phyloP scores from a whole-genome alignment of 2,329 filamentous ascomycete genomes.

The Alternaria sp. region DNA sequence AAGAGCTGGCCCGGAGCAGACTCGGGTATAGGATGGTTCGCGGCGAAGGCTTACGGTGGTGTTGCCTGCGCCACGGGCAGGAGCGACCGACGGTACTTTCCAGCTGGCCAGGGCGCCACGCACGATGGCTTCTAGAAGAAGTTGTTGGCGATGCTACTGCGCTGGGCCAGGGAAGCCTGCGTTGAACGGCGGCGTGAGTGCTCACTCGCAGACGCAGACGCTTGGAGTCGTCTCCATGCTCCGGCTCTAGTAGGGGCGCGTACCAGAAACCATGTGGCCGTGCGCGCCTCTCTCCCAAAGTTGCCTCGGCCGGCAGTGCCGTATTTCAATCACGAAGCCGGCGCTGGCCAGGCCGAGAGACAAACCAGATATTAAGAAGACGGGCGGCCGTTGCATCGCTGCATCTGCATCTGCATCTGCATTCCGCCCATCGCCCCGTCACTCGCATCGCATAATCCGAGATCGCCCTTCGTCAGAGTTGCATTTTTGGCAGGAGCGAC shows the following conservation, averaged over 20 bases:
- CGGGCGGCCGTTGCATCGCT: neutral
- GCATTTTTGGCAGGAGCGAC: slow-evolving; percentile 28
- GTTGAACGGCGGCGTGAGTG: slow-evolving; percentile 3
- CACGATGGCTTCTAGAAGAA: slow-evolving; percentile 12
- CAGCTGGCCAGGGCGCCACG: neutral
- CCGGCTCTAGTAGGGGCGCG: slow-evolving; percentile 11
- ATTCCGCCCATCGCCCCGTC: neutral
- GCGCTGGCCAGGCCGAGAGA: neutral
- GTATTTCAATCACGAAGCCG: neutral
- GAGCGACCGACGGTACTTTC: neutral
- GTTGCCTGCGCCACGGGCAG: slow-evolving; percentile 9
- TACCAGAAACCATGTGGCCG: slow-evolving; percentile 15
- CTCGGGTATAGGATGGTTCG: neutral
- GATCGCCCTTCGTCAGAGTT: slow-evolving; percentile 33
- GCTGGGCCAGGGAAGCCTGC: slow-evolving; percentile 1
- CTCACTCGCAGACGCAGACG: neutral
- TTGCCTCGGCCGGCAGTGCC: slow-evolving; percentile 12
- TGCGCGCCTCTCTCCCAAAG: neutral
- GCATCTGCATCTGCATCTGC: neutral
- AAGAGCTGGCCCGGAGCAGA: neutral
- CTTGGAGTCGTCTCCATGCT: neutral
- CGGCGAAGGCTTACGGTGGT: neutral
- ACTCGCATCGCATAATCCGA: slow-evolving; percentile 3
- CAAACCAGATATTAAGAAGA: neutral
- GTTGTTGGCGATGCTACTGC: slow-evolving; percentile 1